A percentile compares a stretch with the other conserved stretches of the same genome.
These are phyloP conservation scores for Ceratocystis eucalypticola DNA, from an alignment of 2,329 filamentous ascomycete genomes.

Conservation along the genomic window DNA sequence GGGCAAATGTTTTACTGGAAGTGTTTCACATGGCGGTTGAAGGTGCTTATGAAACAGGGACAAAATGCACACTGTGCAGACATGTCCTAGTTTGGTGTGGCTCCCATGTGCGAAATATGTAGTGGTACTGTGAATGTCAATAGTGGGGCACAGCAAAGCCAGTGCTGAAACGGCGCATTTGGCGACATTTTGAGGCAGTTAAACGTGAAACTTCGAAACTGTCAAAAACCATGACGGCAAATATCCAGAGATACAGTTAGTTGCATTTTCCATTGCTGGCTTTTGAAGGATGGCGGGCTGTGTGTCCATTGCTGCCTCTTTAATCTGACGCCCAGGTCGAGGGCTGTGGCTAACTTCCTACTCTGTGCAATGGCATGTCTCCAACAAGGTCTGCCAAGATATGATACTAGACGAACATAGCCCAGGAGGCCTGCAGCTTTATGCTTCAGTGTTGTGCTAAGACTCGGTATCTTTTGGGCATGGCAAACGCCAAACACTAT, in stretches of 20 bases:
- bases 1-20: not conserved
- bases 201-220: constrained; percentile 1
- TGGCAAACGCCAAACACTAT: constrained; percentile 31
- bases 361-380: too few relatives aligned
- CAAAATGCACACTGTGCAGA: constrained; percentile 15
- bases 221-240: not conserved
- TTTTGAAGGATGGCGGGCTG: not conserved
- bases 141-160: not conserved
- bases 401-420: not conserved
- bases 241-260: too few relatives aligned
- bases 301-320: not conserved
- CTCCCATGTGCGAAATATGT: not conserved
- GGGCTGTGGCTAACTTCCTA: too few relatives aligned
- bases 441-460: not conserved
- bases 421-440: not conserved
- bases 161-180: not conserved
- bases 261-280: too few relatives aligned
- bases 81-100: not conserved
- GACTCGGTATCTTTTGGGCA: not conserved
- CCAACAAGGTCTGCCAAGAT: not conserved
- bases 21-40: not conserved
- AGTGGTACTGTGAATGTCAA: constrained; percentile 2
- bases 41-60: constrained; percentile 5
- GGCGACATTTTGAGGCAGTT: not conserved
- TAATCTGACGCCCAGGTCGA: not conserved